Conservation (phyloP, 2,329 filamentous ascomycete genomes). For the Colletotrichum sp. region DNA sequence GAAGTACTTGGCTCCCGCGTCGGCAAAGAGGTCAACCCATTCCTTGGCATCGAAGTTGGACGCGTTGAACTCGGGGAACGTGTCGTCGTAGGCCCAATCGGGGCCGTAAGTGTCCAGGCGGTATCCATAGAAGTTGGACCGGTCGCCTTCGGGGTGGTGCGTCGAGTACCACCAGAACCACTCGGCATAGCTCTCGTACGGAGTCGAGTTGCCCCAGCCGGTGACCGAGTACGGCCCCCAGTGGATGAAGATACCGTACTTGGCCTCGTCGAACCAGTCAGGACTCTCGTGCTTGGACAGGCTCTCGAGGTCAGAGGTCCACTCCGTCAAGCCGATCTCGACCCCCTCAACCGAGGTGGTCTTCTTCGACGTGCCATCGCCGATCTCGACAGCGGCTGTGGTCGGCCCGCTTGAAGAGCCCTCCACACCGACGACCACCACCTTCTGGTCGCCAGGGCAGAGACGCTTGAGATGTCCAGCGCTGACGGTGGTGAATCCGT, state of each 20-base stretch:
- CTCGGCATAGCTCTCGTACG: slow-evolving; percentile 46
- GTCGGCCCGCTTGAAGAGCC: slow-evolving; percentile 27
- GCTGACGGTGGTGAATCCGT: slow-evolving; percentile 48
- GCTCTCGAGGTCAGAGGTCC: slow-evolving; percentile 36
- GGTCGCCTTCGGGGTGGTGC: slow-evolving; percentile 11
- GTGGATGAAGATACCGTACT: slow-evolving; percentile 66
- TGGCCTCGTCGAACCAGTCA: slow-evolving; percentile 58
- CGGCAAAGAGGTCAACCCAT: slow-evolving; percentile 58
- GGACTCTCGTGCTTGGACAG: slow-evolving; percentile 47
- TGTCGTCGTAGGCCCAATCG: slow-evolving; percentile 59
- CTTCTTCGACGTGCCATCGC: slow-evolving; percentile 18
- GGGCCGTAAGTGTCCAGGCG: slow-evolving; percentile 55
- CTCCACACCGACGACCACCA: slow-evolving; percentile 39
- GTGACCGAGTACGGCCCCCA: slow-evolving; percentile 63
- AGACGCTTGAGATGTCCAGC: slow-evolving; percentile 40
- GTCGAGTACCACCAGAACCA: slow-evolving; percentile 55
- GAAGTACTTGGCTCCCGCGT: slow-evolving; percentile 55
- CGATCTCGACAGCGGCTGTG: slow-evolving; percentile 24
- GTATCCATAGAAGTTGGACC: slow-evolving; percentile 45
- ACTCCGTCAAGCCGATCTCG: slow-evolving; percentile 39
- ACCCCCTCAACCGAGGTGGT: slow-evolving; percentile 23
- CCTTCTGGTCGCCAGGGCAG: slow-evolving; percentile 48
- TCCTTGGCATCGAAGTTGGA: slow-evolving; percentile 52
- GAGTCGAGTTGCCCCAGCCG: slow-evolving; percentile 54
- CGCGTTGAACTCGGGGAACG: slow-evolving; percentile 58